These are phyloP conservation scores for Sarocladium brachiariae DNA, from an alignment of 2,329 filamentous ascomycete genomes.

Conservation along the genomic window DNA sequence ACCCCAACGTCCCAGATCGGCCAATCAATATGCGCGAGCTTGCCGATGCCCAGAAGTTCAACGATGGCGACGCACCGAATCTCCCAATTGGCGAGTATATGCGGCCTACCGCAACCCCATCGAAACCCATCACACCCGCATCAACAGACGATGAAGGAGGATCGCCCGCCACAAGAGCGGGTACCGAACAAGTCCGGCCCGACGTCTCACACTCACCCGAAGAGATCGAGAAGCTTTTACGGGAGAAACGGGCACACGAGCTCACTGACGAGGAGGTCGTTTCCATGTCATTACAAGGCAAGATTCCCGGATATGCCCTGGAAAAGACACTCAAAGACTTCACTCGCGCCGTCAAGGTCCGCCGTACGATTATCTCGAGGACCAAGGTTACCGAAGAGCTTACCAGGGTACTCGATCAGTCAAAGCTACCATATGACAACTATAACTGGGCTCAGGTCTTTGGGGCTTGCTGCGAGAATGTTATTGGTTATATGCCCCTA, in stretches of 20 bases:
- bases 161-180: slow-evolving; percentile 23
- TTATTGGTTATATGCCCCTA: slow-evolving; percentile 89
- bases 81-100: slow-evolving; percentile 48
- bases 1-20: slow-evolving; percentile 59
- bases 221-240: slow-evolving; percentile 71
- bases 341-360: slow-evolving; percentile 88
- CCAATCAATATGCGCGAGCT: slow-evolving; percentile 56
- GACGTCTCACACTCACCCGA: slow-evolving; percentile 49
- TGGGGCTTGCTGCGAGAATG: slow-evolving; percentile 97
- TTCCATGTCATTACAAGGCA: slow-evolving; percentile 76
- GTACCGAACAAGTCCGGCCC: slow-evolving; percentile 20
- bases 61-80: slow-evolving; percentile 44
- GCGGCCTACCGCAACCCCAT: slow-evolving; percentile 31
- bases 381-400: slow-evolving; percentile 75
- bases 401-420: slow-evolving; percentile 70
- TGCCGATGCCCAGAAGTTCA: slow-evolving; percentile 59
- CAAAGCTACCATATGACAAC: slow-evolving; percentile 79
- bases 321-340: slow-evolving; percentile 91
- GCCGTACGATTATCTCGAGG: slow-evolving; percentile 77
- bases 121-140: slow-evolving; percentile 42
- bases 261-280: slow-evolving; percentile 83
- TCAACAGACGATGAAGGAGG: slow-evolving; percentile 53
- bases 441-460: slow-evolving; percentile 96
- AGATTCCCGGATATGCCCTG: slow-evolving; percentile 88
- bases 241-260: slow-evolving; percentile 68